Evolutionary conservation across 441 rosid species (phyloP), one percentile per base, ranked within the genome.

Genomic region (Erodium moschatum): DNA sequence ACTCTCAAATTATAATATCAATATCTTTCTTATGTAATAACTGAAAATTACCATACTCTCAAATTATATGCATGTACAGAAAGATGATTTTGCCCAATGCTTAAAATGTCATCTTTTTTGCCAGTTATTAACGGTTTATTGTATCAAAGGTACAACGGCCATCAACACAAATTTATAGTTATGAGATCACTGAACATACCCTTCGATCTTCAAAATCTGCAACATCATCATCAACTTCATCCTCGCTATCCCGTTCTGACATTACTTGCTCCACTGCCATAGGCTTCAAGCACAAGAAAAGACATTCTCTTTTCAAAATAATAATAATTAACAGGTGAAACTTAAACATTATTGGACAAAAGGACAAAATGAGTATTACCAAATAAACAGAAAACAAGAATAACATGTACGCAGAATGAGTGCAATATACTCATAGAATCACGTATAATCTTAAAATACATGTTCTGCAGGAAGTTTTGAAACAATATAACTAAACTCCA

Each of bases 121-220:
- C 15, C 52, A 46, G 52, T 46, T 46, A 46, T 46, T 46, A 46
- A 46, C 52, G 15, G 52, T 46, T 46, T 5, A 31, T 31, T 31
- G 4, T 31, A 38, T 2, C 42, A 38, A 38, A 38, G 42, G 8
- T 6, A 38, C 10, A 38, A 38, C 42, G 8, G 42, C 10, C 42
- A 38, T 38, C 42, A 38, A 46, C 52, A 46, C 4, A 46, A 46
- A 11, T n/a, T n/a, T n/a, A n/a, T n/a, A n/a, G n/a, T n/a, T n/a
- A 42, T 42, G 48, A 8, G 52, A 76, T 72, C 61, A 48, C 58
- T 66, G 65, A 60, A 18, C 65, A 21, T 81, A 83, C 86, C 86
- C 84, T 79, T 70, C 81, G 76, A 76, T 83, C 86, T 74, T 83
- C 86, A 77, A 83, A 79, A 77, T 81, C 86, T 64, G 83, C 81